Conservation (phyloP, 129 eudicot genomes). For the Tagetes patula region DNA sequence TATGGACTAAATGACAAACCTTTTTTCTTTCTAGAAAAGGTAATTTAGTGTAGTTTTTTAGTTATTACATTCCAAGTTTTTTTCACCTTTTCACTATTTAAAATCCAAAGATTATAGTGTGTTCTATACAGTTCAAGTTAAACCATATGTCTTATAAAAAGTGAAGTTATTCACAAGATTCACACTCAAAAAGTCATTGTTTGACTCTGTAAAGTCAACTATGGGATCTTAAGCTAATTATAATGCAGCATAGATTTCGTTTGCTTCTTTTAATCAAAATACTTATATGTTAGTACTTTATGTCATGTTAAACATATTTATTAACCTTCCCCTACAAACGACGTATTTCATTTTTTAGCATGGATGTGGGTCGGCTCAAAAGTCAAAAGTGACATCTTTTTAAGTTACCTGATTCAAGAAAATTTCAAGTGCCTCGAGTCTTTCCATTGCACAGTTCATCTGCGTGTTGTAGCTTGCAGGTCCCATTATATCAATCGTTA, state of each 20-base stretch:
- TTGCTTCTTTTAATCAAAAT: not conserved
- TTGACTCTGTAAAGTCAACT: slow-evolving; percentile 15
- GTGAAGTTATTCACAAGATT: not conserved
- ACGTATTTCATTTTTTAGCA: slow-evolving; percentile 9
- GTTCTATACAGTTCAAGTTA: not conserved
- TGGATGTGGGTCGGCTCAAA: slow-evolving; percentile 10
- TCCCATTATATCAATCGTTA: slow-evolving; percentile 37
- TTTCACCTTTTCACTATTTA: not conserved
- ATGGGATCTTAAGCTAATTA: slow-evolving; percentile 2
- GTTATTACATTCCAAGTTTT: not conserved
- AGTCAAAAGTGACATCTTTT: not conserved
- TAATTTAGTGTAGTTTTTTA: too few relatives aligned
- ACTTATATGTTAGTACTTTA: not conserved
- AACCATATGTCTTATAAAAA: not conserved
- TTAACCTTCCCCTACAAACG: not conserved
- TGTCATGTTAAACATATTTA: not conserved
- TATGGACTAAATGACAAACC: not conserved
- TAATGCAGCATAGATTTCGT: not conserved
- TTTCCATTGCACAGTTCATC: slow-evolving; percentile 62
- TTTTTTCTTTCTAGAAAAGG: not conserved
- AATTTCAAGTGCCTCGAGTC: slow-evolving; percentile 69
- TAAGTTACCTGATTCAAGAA: slow-evolving; percentile 71
- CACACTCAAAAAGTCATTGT: not conserved
- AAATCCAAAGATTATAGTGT: not conserved
- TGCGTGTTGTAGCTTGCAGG: slow-evolving; percentile 49